Conservation (phyloP, 2,329 filamentous ascomycete genomes). For the Xylariaceae sp. region DNA sequence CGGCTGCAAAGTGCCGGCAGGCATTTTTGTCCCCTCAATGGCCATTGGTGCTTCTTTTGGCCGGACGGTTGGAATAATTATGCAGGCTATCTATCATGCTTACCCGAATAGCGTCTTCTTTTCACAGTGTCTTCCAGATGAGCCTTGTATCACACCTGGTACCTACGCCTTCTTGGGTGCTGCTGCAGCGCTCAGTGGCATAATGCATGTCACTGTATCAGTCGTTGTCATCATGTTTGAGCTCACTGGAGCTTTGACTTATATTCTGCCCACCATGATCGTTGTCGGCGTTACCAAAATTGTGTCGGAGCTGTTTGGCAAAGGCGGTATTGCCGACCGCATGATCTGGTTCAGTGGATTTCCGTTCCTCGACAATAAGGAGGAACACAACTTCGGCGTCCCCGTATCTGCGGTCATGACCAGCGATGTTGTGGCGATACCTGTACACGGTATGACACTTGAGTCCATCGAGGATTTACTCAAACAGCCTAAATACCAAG, state of each 20-base stretch:
- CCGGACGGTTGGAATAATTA: constrained; percentile 88
- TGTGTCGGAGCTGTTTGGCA: constrained; percentile 86
- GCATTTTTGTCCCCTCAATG: constrained; percentile 98
- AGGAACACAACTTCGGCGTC: constrained; percentile 94
- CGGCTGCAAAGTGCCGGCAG: constrained; percentile 94
- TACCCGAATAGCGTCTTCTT: constrained; percentile 85
- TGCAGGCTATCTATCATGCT: constrained; percentile 82
- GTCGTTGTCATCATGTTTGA: constrained; percentile 99
- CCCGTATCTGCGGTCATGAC: constrained; percentile 91
- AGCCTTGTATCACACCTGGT: constrained; percentile 93
- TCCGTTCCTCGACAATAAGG: constrained; percentile 94
- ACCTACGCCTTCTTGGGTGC: constrained; percentile 96
- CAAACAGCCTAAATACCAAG: constrained; percentile 78
- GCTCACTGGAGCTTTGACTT: constrained; percentile 92
- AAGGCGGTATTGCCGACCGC: constrained; percentile 92
- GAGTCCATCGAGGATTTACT: constrained; percentile 75
- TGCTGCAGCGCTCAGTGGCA: constrained; percentile 85
- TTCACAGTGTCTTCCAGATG: constrained; percentile 81
- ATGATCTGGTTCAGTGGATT: constrained; percentile 99
- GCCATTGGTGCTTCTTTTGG: constrained; percentile 94
- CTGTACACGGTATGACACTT: constrained; percentile 70
- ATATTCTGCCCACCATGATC: constrained; percentile 98
- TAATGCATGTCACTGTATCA: constrained; percentile 97
- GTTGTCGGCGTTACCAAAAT: constrained; percentile 96
- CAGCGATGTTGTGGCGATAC: constrained; percentile 68